Evolutionary conservation across 2,329 filamentous ascomycete species (phyloP), one percentile per base, ranked within the genome.

Genomic region (Conoideocrella luteorostrata): DNA sequence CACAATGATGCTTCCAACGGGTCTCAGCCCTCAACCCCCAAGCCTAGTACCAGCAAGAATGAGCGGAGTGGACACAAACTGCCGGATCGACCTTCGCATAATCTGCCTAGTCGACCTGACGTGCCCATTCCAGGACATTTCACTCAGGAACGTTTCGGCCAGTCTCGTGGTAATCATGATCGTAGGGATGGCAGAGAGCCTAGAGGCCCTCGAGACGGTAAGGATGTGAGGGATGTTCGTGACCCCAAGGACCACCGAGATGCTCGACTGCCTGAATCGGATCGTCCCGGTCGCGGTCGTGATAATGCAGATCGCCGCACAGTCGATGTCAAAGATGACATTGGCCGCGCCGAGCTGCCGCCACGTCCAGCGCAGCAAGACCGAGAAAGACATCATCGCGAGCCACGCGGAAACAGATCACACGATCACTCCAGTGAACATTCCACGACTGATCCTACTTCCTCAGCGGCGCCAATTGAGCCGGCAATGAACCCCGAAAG

Each of bases 51-150:
- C 12, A 48, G 48, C 13, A 59, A 58, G 44, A 43, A 39, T 12
- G 64, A 66, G 20, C 37, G 53, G 17, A 53, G 61, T 28, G 56
- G 64, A 21, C 63, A 64, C 20, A 64, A 53, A 15, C 53, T 67
- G n/a, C 65, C 64, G 12, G 65, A 65, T 39, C 56, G 60, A 4
- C 63, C 59, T 7, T 58, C 56, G 29, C 63, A 61, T 48, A 64
- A 60, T 13, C 62, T 84, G 6, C 80, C 80, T 2, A 78, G 64
- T 43, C 70, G 78, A 43, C 79, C 79, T 13, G 77, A 82, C 49
- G 69, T 78, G 10, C 76, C 75, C 7, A 70, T 76, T 36, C 70
- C 71, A 1, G 67, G 68, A 3, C 69, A 71, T 48, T 69, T 68
- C 43, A 62, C 63, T 9, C 64, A 70, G 20, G 72, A 74, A 40